A percentile compares a stretch with the other conserved stretches of the same genome.
Evolutionary conservation across 805 yeast species (phyloP).

Genomic region (Wickerhamia fluorescens): DNA sequence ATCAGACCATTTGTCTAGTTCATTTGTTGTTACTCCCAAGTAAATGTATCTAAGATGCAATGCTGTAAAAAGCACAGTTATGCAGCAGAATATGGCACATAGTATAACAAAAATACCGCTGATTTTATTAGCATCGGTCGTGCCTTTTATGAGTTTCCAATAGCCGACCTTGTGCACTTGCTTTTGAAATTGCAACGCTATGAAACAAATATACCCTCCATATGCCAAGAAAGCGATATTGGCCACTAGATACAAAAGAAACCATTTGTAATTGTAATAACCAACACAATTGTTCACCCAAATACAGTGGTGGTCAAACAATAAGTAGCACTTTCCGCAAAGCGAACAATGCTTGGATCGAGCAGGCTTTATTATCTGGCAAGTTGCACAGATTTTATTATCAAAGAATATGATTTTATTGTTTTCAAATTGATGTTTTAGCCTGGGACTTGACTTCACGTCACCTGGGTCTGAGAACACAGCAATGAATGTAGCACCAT

Average conservation of each 20-base stretch:
- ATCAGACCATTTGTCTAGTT: slow-evolving; percentile 63
- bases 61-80: slow-evolving; percentile 22
- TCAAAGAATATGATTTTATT: slow-evolving; percentile 52
- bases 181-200: slow-evolving; percentile 4
- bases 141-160: slow-evolving; percentile 13
- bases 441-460: slow-evolving; percentile 6
- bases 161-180: slow-evolving; percentile 3
- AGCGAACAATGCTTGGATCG: slow-evolving; percentile 58
- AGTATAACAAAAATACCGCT: slow-evolving; percentile 37
- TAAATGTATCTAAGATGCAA: slow-evolving; percentile 44
- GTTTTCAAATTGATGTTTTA: slow-evolving; percentile 18
- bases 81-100: slow-evolving; percentile 35
- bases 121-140: slow-evolving; percentile 14
- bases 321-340: slow-evolving; percentile 46
- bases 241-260: slow-evolving; percentile 45
- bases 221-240: slow-evolving; percentile 29
- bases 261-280: slow-evolving; percentile 53
- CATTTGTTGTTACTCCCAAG: slow-evolving; percentile 72
- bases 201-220: slow-evolving; percentile 16
- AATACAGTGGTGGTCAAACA: slow-evolving; percentile 55
- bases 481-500: slow-evolving; percentile 30
- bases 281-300: slow-evolving; percentile 77
- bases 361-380: slow-evolving; percentile 45
- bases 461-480: slow-evolving; percentile 40
- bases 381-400: slow-evolving; percentile 40